phyloP scores from a whole-genome alignment of 192 early-diverging fungal species.

The Backusella luteola region DNA sequence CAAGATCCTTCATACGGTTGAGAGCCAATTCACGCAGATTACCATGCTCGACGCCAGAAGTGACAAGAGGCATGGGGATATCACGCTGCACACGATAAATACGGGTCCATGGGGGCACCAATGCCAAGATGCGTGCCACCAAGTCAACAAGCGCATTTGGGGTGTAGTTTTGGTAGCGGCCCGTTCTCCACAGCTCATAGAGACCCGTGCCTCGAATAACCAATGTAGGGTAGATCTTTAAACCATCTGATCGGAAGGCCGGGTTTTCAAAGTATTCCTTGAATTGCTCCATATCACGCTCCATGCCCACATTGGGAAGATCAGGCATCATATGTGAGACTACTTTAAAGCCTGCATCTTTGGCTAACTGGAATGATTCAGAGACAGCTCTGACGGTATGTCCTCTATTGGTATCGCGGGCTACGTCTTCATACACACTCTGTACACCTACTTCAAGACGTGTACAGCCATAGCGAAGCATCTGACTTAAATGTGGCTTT shows the following conservation, averaged over 20 bases:
- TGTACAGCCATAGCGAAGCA: slow-evolving; percentile 99
- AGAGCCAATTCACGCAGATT: slow-evolving; percentile 95
- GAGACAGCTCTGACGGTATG: slow-evolving; percentile 98
- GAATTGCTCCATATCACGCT: slow-evolving; percentile 98
- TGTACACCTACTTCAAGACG: slow-evolving; percentile 98
- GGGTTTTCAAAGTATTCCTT: slow-evolving; percentile 99
- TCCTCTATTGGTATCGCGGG: slow-evolving; percentile 96
- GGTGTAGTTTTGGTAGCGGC: slow-evolving; percentile 96
- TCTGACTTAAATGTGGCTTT: slow-evolving; percentile 96
- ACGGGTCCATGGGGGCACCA: slow-evolving; percentile 99
- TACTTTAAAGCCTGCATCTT: slow-evolving; percentile 98
- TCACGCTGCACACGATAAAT: slow-evolving; percentile 98
- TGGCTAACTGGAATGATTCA: slow-evolving; percentile 96
- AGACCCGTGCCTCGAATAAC: slow-evolving; percentile 98
- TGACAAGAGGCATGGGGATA: slow-evolving; percentile 99
- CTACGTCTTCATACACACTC: slow-evolving; percentile 99
- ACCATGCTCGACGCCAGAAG: slow-evolving; percentile 97
- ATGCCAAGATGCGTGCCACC: slow-evolving; percentile 89
- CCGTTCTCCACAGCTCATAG: slow-evolving; percentile 99
- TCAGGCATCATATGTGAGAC: slow-evolving; percentile 99
- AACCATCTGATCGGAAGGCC: slow-evolving; percentile 95
- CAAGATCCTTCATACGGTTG: slow-evolving; percentile 94
- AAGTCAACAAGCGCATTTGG: slow-evolving; percentile 95
- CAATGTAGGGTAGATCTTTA: slow-evolving; percentile 98
- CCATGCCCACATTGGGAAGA: slow-evolving; percentile 99